Conservation (phyloP, 2,329 filamentous ascomycete genomes). For the Rhinocladiella similis region DNA sequence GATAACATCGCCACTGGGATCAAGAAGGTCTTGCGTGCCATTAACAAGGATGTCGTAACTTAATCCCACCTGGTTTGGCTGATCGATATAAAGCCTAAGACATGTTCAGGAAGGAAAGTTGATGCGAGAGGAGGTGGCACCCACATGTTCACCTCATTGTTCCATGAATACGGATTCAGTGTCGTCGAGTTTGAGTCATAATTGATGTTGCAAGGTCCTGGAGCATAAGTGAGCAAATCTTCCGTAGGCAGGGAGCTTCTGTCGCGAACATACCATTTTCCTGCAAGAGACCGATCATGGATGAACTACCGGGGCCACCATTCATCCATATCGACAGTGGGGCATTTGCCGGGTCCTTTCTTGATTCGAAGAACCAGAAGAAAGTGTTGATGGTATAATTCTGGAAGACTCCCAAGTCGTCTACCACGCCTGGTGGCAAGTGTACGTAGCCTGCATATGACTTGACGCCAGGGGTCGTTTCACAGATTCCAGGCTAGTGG, state of each 20-base stretch:
- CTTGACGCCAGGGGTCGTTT: conserved; percentile 56
- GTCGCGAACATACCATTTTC: conserved; percentile 40
- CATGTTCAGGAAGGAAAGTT: conserved; percentile 21
- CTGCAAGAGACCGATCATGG: conserved; percentile 57
- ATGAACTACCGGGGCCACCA: conserved; percentile 46
- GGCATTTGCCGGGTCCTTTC: conserved; percentile 49
- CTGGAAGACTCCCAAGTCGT: conserved; percentile 38
- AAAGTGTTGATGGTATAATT: conserved; percentile 63
- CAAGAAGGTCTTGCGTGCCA: conserved; percentile 38
- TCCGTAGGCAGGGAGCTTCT: background rate
- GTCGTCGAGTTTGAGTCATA: conserved; percentile 52
- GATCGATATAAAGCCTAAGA: conserved; percentile 62
- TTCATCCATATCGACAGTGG: conserved; percentile 46
- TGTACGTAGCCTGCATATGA: conserved; percentile 62
- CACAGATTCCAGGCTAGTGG: conserved; percentile 51
- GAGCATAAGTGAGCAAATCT: background rate
- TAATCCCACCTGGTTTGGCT: conserved; percentile 61
- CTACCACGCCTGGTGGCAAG: conserved; percentile 41
- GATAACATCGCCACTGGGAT: conserved; percentile 25
- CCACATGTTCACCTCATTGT: conserved; percentile 61
- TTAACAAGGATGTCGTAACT: conserved; percentile 51
- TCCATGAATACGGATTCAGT: conserved; percentile 64
- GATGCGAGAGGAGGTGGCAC: conserved; percentile 40
- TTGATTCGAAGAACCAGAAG: conserved; percentile 63
- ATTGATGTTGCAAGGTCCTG: conserved; percentile 52